Base-by-base conservation (phyloP, 2,329 filamentous ascomycete species). In the Penicillium sp. region DNA sequence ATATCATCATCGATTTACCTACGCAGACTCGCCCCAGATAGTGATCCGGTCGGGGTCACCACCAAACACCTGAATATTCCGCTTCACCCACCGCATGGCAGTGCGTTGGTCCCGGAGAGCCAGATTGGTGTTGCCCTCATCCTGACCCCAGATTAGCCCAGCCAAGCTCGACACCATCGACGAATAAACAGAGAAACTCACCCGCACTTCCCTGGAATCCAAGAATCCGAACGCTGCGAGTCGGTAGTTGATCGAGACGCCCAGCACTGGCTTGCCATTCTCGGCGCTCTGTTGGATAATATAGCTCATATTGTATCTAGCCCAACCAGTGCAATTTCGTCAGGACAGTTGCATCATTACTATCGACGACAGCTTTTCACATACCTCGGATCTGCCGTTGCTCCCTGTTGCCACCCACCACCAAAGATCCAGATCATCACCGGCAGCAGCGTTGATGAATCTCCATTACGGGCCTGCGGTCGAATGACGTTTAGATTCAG, bases 11-110 rank as follows among this genome's bases (percentile, higher is more conserved):
- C 21, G 21, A 23, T 26, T 5, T 8, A 43, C 56, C 43, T 33
- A 62, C 58, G 58, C 58, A 26, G 60, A 64, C 40, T 66, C 62
- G 11, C 63, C 63, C 52, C 63, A 66, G 14, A 67, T 65, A 4
- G 63, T 64, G 17, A 67, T 53, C 18, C 48, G 57, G 5, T 57
- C 48, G 3, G 58, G 55, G 21, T 61, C 57, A 13, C 58, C 58
- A 0, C 63, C 62, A 34, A 67, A 66, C 0, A 57, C 53, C 14
- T 48, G 25, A 26, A 66, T 65, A 37, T 65, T 60, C 28, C 59
- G 40, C 45, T 63, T 62, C 9, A 67, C 57, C 64, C 64, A 67
- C 7, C 51, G 57, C 48, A 67, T 58, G 18, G 62, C 62, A 17
- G 57, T 51, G 2, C 63, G 56, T 38, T 67, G 64, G 21, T 67